These are phyloP conservation scores for Eimeria sp. DNA, from an alignment of 169 alveolate species.

Conservation along the genomic window DNA sequence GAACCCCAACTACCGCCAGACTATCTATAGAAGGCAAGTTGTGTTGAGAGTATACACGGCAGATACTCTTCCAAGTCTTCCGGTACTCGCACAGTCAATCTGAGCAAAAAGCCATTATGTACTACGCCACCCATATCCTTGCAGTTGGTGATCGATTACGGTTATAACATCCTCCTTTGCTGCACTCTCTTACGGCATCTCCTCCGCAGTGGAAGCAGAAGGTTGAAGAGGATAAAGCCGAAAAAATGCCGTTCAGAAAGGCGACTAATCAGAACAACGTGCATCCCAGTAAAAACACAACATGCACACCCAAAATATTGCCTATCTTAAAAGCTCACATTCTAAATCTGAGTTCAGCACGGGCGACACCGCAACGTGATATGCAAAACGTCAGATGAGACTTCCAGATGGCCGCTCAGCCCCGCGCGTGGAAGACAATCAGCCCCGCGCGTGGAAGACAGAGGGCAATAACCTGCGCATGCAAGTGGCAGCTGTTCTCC, in stretches of 20 bases:
- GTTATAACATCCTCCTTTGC: neutral
- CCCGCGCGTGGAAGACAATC: neutral
- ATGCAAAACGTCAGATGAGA: neutral
- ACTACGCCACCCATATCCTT: neutral
- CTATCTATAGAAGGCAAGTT: neutral
- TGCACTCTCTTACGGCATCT: neutral
- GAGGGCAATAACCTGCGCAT: neutral
- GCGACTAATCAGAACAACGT: neutral
- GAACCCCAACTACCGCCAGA: neutral
- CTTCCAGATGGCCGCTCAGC: neutral
- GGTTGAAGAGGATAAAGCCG: neutral
- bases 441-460: neutral
- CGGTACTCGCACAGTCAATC: neutral
- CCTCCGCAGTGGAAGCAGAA: neutral
- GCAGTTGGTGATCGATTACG: neutral
- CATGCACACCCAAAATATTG: neutral
- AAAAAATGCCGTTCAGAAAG: neutral
- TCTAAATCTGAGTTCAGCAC: neutral
- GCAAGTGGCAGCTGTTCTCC: neutral
- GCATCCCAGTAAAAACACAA: neutral
- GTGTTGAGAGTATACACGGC: neutral
- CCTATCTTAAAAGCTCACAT: neutral
- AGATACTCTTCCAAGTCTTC: neutral
- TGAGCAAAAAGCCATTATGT: neutral
- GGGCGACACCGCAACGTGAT: neutral